Evolutionary conservation across 441 rosid genomes (phyloP), one percentile per base, ranked within the genome.

Genomic region (Adansonia gregorii): DNA sequence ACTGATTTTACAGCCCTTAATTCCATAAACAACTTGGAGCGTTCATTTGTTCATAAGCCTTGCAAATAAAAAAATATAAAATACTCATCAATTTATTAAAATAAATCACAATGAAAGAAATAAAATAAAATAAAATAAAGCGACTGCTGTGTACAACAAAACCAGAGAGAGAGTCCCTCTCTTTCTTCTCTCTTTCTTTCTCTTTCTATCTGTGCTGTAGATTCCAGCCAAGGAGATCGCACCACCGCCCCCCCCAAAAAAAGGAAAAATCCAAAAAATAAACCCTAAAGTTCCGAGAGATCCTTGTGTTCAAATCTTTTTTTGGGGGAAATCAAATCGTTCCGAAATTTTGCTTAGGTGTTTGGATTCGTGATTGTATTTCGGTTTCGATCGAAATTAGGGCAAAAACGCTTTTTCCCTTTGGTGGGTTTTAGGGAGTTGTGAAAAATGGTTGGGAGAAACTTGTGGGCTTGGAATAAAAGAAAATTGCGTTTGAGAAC

Each of bases 291-390:
- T 35, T 43, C 45, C 60, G 51, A 9, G 76, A 75, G 76, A 73
- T 84, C 81, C 45, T 64, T 43, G 10, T 20, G 22, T 55, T 71
- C 4, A 31, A 69, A 22, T 68, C 9, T 74, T 19, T 76, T 43
- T 78, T 72, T 12, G 54, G 17, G 27, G 31, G 65, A 77, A 67
- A 78, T 72, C 19, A 12, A 54, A 17, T 49, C 27, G 63, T 72
- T 67, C 39, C 24, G 27, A 56, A 48, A 10, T 73, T 83, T 72
- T 22, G 76, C 72, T 75, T 67, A 78, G 74, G 72, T 67, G 67
- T 82, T 76, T 43, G 84, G 84, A 80, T 83, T 81, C 66, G 78
- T 79, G 88, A 88, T 89, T 89, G 87, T 85, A 64, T 81, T 78
- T 10, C 60, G 10, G 77, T 68, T 74, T 82, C 68, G 81, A 82